Percentiles rank a stretch among this genome's conserved stretches.
These are phyloP conservation scores for Chlamydomonas sp. DNA, from an alignment of 139 green algal genomes.

Conservation along the genomic window DNA sequence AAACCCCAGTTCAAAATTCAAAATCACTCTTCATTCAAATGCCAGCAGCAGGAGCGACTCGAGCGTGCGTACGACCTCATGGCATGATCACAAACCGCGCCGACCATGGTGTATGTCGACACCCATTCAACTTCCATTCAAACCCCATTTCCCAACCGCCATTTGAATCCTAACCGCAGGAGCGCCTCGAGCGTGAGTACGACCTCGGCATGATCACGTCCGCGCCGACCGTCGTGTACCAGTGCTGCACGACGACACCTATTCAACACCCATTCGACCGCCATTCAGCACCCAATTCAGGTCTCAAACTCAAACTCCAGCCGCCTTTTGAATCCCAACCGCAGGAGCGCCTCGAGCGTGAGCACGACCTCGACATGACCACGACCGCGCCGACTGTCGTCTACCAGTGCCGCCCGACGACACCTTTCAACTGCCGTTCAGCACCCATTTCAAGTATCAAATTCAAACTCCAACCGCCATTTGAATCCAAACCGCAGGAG, in stretches of 20 bases:
- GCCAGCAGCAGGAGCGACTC: constrained; percentile 55
- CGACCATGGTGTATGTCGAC: constrained; percentile 88
- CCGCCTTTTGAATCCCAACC: no score
- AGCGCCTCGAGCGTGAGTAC: constrained; percentile 96
- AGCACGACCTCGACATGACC: constrained; percentile 95
- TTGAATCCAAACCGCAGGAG: no score
- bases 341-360: constrained; percentile 93
- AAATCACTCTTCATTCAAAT: no score
- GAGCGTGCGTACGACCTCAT: no score
- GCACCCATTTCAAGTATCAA: no score
- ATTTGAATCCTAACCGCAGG: constrained; percentile 55
- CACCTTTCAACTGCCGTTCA: constrained; percentile 67
- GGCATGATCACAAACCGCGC: constrained; percentile 94
- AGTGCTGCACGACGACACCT: constrained; percentile 38
- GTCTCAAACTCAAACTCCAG: no score
- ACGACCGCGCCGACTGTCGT: constrained; percentile 95
- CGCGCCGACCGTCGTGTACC: constrained; percentile 90
- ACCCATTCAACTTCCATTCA: no score
- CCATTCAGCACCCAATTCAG: no score
- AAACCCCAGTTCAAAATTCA: no score
- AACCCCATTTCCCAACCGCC: no score
- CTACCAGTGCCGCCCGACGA: constrained; percentile 59
- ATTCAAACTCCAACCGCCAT: no score
- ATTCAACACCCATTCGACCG: no score
- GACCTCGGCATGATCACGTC: constrained; percentile 94